Conservation (phyloP, 495 filamentous ascomycete species). For the Penicillium samsonianum region DNA sequence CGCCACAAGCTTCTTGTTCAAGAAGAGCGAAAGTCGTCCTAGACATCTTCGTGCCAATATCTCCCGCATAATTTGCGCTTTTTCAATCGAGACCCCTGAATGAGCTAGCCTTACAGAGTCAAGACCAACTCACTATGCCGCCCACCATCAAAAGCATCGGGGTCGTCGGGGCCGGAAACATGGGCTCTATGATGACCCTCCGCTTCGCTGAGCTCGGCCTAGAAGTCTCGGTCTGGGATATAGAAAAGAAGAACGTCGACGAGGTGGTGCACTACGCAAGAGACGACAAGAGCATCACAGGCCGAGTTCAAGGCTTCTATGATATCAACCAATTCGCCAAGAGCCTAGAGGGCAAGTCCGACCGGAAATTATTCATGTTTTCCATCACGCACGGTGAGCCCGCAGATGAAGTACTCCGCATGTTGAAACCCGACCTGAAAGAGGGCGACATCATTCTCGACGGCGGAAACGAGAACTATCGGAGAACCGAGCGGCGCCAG, state of each 20-base stretch:
- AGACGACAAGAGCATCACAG: slow-evolving; percentile 27
- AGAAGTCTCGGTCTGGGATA: slow-evolving; percentile 62
- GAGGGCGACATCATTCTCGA: slow-evolving; percentile 71
- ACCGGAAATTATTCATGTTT: slow-evolving; percentile 60
- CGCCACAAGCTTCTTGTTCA: slow-evolving; percentile 21
- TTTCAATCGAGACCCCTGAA: neutral
- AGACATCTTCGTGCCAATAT: neutral
- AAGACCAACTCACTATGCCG: slow-evolving; percentile 22
- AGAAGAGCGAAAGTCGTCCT: slow-evolving; percentile 9
- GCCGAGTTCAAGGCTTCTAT: slow-evolving; percentile 38
- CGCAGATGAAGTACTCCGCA: slow-evolving; percentile 63
- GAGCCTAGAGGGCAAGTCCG: slow-evolving; percentile 37
- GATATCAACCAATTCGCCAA: slow-evolving; percentile 43
- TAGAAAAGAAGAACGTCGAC: slow-evolving; percentile 51
- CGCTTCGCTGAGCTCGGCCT: slow-evolving; percentile 63
- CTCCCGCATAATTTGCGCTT: neutral
- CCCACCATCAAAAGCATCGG: slow-evolving; percentile 51
- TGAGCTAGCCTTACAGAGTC: neutral
- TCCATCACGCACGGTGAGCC: slow-evolving; percentile 69
- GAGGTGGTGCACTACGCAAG: slow-evolving; percentile 28
- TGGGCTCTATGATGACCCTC: slow-evolving; percentile 67
- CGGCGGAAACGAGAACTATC: slow-evolving; percentile 70
- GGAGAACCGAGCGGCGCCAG: slow-evolving; percentile 66
- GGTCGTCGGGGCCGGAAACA: slow-evolving; percentile 65
- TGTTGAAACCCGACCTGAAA: slow-evolving; percentile 56